These are phyloP conservation scores for Xylariaceae sp. DNA, from an alignment of 2,329 filamentous ascomycete species.

Conservation along the genomic window DNA sequence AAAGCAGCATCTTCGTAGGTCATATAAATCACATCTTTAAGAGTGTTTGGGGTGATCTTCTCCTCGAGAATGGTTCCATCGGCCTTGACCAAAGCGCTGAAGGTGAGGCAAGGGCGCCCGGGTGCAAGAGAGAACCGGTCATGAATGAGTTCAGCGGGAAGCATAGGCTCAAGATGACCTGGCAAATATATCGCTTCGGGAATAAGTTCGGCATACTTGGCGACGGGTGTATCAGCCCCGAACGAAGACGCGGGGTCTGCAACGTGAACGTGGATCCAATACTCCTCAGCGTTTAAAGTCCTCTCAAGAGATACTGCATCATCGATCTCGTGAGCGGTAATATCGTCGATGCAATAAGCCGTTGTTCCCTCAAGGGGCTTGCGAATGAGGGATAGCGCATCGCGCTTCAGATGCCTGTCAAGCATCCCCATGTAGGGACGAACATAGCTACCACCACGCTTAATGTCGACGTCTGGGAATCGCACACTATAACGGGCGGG, in stretches of 20 bases:
- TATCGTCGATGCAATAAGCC: conserved; percentile 72
- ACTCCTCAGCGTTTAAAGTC: conserved; percentile 50
- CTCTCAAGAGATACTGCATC: conserved; percentile 73
- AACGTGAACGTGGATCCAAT: conserved; percentile 76
- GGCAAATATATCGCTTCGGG: conserved; percentile 60
- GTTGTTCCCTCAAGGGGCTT: conserved; percentile 57
- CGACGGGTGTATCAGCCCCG: conserved; percentile 54
- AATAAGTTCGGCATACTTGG: conserved; percentile 59
- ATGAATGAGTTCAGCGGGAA: conserved; percentile 49
- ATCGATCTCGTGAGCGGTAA: conserved; percentile 68
- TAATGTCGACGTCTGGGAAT: conserved; percentile 48
- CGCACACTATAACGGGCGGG: conserved; percentile 59
- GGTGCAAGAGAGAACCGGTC: conserved; percentile 53
- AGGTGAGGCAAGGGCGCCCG: conserved; percentile 55
- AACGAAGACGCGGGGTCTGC: conserved; percentile 77
- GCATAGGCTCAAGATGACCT: conserved; percentile 58
- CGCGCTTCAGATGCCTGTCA: conserved; percentile 38
- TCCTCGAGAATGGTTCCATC: conserved; percentile 53
- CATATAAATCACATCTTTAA: conserved; percentile 57
- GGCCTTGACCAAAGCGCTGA: conserved; percentile 57
- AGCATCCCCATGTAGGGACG: conserved; percentile 34
- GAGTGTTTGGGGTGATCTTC: conserved; percentile 51
- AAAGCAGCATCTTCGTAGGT: conserved; percentile 49
- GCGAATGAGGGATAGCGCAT: conserved; percentile 50
- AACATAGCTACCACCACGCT: conserved; percentile 41